Evolutionary conservation across 1,284 basidiomycete species (phyloP), one percentile per base, ranked within the genome.

Genomic region (Flammula alnicola): DNA sequence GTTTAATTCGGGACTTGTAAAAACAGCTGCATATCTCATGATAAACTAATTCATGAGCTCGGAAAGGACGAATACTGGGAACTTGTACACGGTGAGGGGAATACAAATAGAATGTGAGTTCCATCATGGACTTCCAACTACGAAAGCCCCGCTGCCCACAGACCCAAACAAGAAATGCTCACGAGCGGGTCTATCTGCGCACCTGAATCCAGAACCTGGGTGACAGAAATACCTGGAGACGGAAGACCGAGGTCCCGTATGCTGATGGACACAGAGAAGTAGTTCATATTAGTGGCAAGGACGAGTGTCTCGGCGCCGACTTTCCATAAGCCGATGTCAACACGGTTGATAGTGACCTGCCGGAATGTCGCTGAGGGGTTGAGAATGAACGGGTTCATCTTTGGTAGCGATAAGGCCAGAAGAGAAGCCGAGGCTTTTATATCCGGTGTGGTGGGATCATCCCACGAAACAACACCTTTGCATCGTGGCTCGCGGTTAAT

Each of bases 401-500:
- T 61, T 3, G 68, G 65, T 14, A 69, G 37, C 1, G 68, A 52
- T 6, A 54, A 62, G 1, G 84, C 83, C 22, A 90, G 74, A 2
- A 61, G 52, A 0, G 84, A 83, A 0, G 83, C 76, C 4, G 78
- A 74, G 1, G 71, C 59, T 61, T 82, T 83, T 69, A 90, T 85
- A 48, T 83, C 80, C 2, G 70, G 54, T 0, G 81, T 65, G 0
- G 83, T 85, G 0, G 86, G 86, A 55, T 87, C 84, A 46, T 71
- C 69, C 88, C 88, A 91, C 2, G 87, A 79, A 4, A 88, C 73
- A 17, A 88, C 74, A 23, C 84, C 83, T 78, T 23, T 36, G 38
- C 11, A 20, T 32, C 5, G 23, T 35, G 19, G 19, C 30, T 32
- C 30, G 16, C 19, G 9, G 14, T 47, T 12, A 41, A 22, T 17